Evolutionary conservation across 495 filamentous ascomycete species (phyloP), one percentile per base, ranked within the genome.

Genomic region (Lasiosphaeria miniovina): DNA sequence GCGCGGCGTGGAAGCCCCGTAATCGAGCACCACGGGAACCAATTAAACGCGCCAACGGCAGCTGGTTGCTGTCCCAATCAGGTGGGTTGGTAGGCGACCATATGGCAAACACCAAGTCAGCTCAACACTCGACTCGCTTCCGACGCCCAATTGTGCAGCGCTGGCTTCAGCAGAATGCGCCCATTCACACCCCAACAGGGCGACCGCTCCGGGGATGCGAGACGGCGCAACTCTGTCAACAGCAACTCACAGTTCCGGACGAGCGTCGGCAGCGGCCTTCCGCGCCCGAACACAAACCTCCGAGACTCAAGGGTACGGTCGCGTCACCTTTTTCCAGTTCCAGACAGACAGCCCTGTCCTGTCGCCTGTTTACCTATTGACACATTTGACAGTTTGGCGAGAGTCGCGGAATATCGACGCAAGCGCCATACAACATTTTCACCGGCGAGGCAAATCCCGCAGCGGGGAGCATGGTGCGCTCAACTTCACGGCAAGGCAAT

Each of bases 381-480:
- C 24, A 34, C 6, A 6, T 15, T 10, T 14, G 7, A 38, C 55
- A 67, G 67, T 62, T 68, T 31, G 49, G 60, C 7, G 43, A 53
- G 33, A 59, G 64, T 31, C 62, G 71, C n/a, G 36, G 33, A 54
- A 53, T 54, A 54, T 61, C 75, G 3, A 54, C 63, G 3, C 85
- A 87, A 55, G 84, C 87, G 1, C 78, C 80, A 3, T 87, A 84
- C 59, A 85, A 88, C 65, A 76, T 88, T 64, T 65, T 86, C 11
- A 81, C 81, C 36, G 86, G 86, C 49, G 75, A 75, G 36, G 63
- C 75, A 45, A 73, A 57, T 58, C 71, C 52, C 68, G 34, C 51
- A 63, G 15, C 63, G 43, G 70, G 40, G 40, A 57, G 50, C 63
- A 71, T 74, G 71, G 52, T 61, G 36, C 66, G 75, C 43, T 66